Conservation (phyloP, 371 early-diverging fungal species). For the Rhizoclosmatium hyalinum region DNA sequence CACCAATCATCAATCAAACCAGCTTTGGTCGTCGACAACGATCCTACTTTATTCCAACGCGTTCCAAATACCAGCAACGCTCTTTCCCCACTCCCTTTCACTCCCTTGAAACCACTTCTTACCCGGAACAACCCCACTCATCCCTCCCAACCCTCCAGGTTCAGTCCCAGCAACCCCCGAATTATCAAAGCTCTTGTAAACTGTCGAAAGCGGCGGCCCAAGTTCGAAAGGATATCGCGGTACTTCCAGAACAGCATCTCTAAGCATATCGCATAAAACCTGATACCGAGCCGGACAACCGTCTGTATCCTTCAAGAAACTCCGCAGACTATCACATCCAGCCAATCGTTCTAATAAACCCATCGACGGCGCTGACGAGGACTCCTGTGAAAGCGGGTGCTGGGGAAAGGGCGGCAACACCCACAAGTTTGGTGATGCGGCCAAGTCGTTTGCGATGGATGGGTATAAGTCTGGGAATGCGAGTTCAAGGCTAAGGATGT, state of each 20-base stretch:
- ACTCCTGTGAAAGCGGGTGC: not conserved
- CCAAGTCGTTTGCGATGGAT: not conserved
- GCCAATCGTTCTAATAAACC: not conserved
- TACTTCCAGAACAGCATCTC: conserved; percentile 17
- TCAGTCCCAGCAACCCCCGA: not conserved
- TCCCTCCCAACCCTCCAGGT: not conserved
- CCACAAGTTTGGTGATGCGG: conserved; percentile 16
- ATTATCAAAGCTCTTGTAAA: not conserved
- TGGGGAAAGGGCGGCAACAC: conserved; percentile 18
- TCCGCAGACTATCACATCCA: not conserved
- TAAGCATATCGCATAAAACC: conserved; percentile 21
- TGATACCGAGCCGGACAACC: conserved; percentile 18
- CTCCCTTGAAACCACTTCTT: conserved; percentile 35
- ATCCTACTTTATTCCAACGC: conserved; percentile 6
- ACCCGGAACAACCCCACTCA: not conserved
- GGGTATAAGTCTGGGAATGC: conserved; percentile 6
- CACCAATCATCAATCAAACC: no score
- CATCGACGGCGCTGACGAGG: not conserved
- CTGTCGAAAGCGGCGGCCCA: not conserved
- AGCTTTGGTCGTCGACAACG: no score
- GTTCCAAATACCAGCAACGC: conserved; percentile 25
- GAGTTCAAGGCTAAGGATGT: conserved; percentile 8
- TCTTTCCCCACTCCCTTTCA: conserved; percentile 32
- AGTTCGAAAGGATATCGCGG: conserved; percentile 27
- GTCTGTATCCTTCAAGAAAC: conserved; percentile 1